Evolutionary conservation across 352 stramenopile genomes (phyloP).

Genomic region (Phytophthora pini): DNA sequence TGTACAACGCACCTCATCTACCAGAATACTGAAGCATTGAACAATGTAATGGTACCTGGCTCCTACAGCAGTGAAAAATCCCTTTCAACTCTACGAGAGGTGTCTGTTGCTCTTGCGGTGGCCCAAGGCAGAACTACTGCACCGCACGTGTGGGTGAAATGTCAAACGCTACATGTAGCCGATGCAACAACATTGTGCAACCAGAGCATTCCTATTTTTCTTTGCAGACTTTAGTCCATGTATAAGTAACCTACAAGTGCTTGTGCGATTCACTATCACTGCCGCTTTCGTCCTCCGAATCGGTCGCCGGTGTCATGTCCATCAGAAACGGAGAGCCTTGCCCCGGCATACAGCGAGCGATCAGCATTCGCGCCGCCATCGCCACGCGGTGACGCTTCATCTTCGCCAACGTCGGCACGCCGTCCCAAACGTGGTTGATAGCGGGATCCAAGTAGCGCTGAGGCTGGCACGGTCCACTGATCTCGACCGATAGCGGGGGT

Average conservation of each 20-base stretch:
- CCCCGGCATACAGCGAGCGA: conserved; percentile 21
- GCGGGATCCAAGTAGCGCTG: conserved; percentile 35
- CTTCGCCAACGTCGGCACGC: conserved; percentile 24
- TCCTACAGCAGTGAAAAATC: too few species aligned
- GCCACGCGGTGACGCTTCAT: conserved; percentile 27
- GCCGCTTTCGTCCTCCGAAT: conserved; percentile 24
- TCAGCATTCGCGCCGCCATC: conserved; percentile 19
- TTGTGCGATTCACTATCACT: conserved; percentile 21
- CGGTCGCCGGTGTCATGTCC: conserved; percentile 25
- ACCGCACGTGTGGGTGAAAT: too few species aligned
- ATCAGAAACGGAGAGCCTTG: conserved; percentile 20
- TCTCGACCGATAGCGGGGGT: conserved; percentile 28
- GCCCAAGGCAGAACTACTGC: too few species aligned
- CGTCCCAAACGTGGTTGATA: conserved; percentile 30
- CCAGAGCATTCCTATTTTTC: too few species aligned
- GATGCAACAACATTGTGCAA: too few species aligned
- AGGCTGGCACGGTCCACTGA: conserved; percentile 39
- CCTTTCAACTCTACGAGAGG: too few species aligned
- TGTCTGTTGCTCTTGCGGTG: too few species aligned
- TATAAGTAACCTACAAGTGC: conserved; percentile 6
- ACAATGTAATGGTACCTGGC: too few species aligned
- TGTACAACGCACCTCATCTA: too few species aligned
- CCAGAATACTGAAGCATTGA: too few species aligned
- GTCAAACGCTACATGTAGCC: too few species aligned
- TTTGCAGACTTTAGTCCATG: background rate